These are phyloP conservation scores for Pichia sp. DNA, from an alignment of 1,139 yeast genomes.

Conservation along the genomic window DNA sequence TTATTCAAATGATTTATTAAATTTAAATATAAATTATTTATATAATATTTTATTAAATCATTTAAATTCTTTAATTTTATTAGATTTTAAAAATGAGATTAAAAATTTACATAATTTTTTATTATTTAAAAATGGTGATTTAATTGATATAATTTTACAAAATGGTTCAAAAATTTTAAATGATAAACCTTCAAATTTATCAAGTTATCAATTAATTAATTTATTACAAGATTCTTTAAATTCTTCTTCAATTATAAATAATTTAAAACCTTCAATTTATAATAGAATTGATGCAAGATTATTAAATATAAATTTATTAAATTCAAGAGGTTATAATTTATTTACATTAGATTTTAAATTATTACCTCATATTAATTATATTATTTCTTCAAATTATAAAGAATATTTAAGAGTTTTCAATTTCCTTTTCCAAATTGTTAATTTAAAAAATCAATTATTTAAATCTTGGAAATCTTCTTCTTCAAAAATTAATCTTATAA, in stretches of 20 bases:
- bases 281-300: slow-evolving; percentile 75
- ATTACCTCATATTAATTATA: slow-evolving; percentile 46
- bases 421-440: slow-evolving; percentile 73
- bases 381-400: slow-evolving; percentile 40
- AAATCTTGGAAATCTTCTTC: slow-evolving; percentile 42
- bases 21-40: slow-evolving; percentile 38
- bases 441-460: slow-evolving; percentile 49
- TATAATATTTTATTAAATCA: slow-evolving; percentile 14
- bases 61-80: slow-evolving; percentile 3
- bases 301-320: slow-evolving; percentile 56
- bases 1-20: slow-evolving; percentile 11
- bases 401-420: slow-evolving; percentile 80
- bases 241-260: slow-evolving; percentile 50
- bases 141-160: slow-evolving; percentile 57
- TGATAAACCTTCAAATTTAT: slow-evolving; percentile 58
- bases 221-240: slow-evolving; percentile 62
- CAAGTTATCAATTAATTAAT: slow-evolving; percentile 61
- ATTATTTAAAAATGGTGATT: slow-evolving; percentile 71
- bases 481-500: slow-evolving; percentile 31
- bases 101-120: slow-evolving; percentile 51
- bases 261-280: slow-evolving; percentile 31
- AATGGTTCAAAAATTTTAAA: slow-evolving; percentile 51
- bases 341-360: slow-evolving; percentile 81
- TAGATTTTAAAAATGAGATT: slow-evolving; percentile 8
- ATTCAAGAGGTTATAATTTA: slow-evolving; percentile 80